Conservation (phyloP, 257 asterid species). For the Lycium barbarum region DNA sequence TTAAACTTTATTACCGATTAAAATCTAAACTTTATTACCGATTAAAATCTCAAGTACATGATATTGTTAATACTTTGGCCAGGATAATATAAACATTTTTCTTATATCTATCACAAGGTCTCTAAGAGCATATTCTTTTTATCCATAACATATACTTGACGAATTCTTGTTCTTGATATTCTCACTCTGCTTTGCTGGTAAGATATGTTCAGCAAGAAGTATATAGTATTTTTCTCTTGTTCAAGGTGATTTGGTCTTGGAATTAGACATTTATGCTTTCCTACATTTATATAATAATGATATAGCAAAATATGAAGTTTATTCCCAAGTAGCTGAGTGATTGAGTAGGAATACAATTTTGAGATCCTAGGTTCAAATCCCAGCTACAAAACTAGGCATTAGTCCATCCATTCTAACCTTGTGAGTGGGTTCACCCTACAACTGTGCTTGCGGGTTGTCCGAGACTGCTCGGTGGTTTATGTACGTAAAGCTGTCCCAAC, state of each 20-base stretch:
- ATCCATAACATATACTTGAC: background rate
- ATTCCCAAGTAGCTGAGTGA: background rate
- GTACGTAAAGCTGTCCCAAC: background rate
- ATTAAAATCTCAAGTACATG: background rate
- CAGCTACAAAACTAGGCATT: background rate
- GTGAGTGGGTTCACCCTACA: background rate
- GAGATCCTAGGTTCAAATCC: background rate
- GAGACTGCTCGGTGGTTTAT: background rate
- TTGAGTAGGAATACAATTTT: background rate
- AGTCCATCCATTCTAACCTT: background rate
- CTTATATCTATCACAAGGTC: background rate
- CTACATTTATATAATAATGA: background rate
- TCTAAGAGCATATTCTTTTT: background rate
- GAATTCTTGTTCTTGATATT: background rate
- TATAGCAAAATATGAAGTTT: background rate
- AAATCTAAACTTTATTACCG: background rate
- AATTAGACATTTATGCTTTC: conserved; percentile 7
- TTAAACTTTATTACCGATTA: conserved; percentile 3
- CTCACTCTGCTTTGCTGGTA: background rate
- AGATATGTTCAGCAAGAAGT: background rate
- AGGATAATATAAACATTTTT: background rate
- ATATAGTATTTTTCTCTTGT: background rate
- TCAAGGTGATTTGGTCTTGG: conserved; percentile 1
- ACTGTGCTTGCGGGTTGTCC: background rate
- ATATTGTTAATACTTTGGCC: background rate